phyloP scores from a whole-genome alignment of 164 flowering plant species.

The Stephania cephalantha region DNA sequence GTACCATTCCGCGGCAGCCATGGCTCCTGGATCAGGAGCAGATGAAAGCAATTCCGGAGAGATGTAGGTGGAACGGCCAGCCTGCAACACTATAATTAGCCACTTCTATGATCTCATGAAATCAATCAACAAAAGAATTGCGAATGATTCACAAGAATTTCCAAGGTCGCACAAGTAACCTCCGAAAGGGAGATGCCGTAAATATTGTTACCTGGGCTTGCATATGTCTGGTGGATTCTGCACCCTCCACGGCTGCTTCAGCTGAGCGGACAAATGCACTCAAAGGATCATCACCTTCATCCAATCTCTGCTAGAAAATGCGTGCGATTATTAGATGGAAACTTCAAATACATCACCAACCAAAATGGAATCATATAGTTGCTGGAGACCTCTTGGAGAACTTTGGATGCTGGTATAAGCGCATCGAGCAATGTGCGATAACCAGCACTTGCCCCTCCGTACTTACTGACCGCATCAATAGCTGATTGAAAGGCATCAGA shows the following conservation, averaged over 20 bases:
- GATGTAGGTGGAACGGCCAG: slow-evolving; percentile 84
- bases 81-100: slow-evolving; percentile 35
- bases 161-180: not conserved
- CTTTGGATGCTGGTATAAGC: slow-evolving; percentile 74
- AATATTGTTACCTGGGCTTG: slow-evolving; percentile 51
- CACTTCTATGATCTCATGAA: not conserved
- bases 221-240: slow-evolving; percentile 81
- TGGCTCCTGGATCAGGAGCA: slow-evolving; percentile 97
- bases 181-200: not conserved
- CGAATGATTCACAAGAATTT: not conserved
- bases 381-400: slow-evolving; percentile 58
- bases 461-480: slow-evolving; percentile 79
- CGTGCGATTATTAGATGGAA: not conserved
- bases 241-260: slow-evolving; percentile 81
- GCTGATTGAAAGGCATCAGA: slow-evolving; percentile 76
- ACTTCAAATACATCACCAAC: not conserved
- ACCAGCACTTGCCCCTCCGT: slow-evolving; percentile 90
- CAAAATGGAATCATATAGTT: not conserved
- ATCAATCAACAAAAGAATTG: not conserved
- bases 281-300: slow-evolving; percentile 63
- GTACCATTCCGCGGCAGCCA: slow-evolving; percentile 95
- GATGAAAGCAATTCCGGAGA: slow-evolving; percentile 58
- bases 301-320: slow-evolving; percentile 44
- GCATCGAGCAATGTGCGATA: slow-evolving; percentile 90
- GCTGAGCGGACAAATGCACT: slow-evolving; percentile 73